Evolutionary conservation across 2,329 filamentous ascomycete species (phyloP), one percentile per base, ranked within the genome.

Genomic region (Colletotrichum tanaceti): DNA sequence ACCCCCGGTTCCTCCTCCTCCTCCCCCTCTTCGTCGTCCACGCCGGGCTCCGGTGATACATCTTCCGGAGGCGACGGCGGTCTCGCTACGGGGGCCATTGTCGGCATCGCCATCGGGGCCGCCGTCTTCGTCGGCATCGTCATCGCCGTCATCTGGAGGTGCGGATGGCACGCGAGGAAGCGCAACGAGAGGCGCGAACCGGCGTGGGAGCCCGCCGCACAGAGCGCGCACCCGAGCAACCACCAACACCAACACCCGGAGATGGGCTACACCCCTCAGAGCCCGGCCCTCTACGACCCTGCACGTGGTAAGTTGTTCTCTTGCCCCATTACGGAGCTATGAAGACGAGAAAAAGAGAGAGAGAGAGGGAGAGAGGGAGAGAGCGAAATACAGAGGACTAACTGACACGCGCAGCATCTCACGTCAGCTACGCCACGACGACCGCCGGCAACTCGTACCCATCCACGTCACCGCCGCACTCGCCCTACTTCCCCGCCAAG

Each of bases 21-120:
- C 0, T 38, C 54, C 5, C 46, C 66, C 0, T 55, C 65, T 1
- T 43, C 65, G 1, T 59, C 50, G 10, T n/a, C 52, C 1, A 20
- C 59, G 4, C 41, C 58, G 4, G 24, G 41, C n/a, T 24, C 57
- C 3, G 18, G 9, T n/a, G n/a, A n/a, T 11, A 7, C 35, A 7
- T 61, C 59, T 5, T 52, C 58, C 1, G 63, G 62, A 32, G 28
- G 28, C 28, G 28, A 32, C 14, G 38, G 62, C 28, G 62, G 68
- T 1, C 54, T 73, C 10, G 43, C 57, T 3, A 65, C 63, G 3
- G 73, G 69, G 3, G 63, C 68, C 16, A 70, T 73, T 20, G 71
- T 67, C 9, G 73, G 72, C 3, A 74, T 73, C 32, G 73, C 70
- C 39, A 57, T 74, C 13, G 73, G 73, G 2, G 68, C 60, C 7